phyloP scores from a whole-genome alignment of 306 rosid genomes.

The Arachis hypogaea region DNA sequence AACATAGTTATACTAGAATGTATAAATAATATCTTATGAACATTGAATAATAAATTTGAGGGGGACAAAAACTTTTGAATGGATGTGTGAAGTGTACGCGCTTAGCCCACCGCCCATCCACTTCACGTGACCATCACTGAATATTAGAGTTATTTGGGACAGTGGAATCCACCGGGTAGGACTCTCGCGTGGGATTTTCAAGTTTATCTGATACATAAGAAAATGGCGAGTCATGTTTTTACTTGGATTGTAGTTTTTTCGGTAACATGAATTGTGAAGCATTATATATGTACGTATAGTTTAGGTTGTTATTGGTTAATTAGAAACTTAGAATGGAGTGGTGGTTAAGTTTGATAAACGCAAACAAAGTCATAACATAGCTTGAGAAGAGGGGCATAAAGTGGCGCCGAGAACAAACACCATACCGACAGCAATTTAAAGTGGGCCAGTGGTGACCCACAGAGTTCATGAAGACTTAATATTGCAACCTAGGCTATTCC shows the following conservation, averaged over 20 bases:
- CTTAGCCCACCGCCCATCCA: constrained; percentile 55
- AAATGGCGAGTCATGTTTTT: not conserved
- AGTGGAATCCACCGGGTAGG: constrained; percentile 37
- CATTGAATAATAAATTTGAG: too few species aligned
- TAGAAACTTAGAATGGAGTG: not conserved
- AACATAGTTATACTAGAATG: too few species aligned
- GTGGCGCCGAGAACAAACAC: not conserved
- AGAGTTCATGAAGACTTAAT: constrained; percentile 42
- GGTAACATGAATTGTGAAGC: not conserved
- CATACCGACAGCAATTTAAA: constrained; percentile 71
- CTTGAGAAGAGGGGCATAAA: constrained; percentile 15
- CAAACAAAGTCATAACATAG: not conserved
- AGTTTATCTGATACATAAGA: constrained; percentile 13
- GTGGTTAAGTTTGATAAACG: constrained; percentile 2
- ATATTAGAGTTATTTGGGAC: constrained; percentile 24
- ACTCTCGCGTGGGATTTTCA: constrained; percentile 46
- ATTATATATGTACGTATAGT: not conserved
- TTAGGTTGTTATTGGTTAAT: not conserved
- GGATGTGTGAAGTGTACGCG: constrained; percentile 46
- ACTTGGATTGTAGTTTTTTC: not conserved
- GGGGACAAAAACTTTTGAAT: not conserved
- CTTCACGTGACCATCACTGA: constrained; percentile 31
- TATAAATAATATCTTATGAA: too few species aligned
- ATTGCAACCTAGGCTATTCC: constrained; percentile 37
- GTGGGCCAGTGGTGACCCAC: constrained; percentile 65